phyloP scores from a whole-genome alignment of 2,329 filamentous ascomycete species.

The Phyllosticta citrichinensis region DNA sequence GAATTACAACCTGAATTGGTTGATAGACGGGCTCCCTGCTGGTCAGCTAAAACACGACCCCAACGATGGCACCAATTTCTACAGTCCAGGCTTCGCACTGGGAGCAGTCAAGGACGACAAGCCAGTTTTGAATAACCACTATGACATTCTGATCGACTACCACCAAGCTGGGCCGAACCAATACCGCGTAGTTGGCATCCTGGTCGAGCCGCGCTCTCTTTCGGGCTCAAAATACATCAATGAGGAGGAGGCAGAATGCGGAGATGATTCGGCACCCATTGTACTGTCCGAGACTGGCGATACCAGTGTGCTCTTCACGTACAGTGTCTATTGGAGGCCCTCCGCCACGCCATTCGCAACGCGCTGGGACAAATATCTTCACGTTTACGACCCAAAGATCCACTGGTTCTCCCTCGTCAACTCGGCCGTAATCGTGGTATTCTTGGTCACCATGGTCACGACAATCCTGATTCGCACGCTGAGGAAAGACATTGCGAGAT shows the following conservation, averaged over 20 bases:
- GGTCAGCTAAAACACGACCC: slow-evolving; percentile 74
- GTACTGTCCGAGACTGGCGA: slow-evolving; percentile 53
- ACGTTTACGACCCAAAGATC: slow-evolving; percentile 95
- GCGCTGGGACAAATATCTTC: slow-evolving; percentile 96
- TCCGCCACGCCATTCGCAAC: slow-evolving; percentile 89
- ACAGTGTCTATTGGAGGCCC: slow-evolving; percentile 80
- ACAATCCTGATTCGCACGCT: slow-evolving; percentile 84
- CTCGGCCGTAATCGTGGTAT: slow-evolving; percentile 87
- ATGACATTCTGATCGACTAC: slow-evolving; percentile 88
- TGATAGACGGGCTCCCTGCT: slow-evolving; percentile 87
- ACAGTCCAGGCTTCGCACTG: slow-evolving; percentile 83
- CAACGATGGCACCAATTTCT: slow-evolving; percentile 67
- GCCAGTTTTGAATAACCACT: slow-evolving; percentile 80
- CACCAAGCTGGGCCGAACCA: slow-evolving; percentile 65
- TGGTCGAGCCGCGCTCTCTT: slow-evolving; percentile 72
- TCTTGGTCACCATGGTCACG: slow-evolving; percentile 81
- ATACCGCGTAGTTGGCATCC: slow-evolving; percentile 82
- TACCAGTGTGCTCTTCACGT: slow-evolving; percentile 73
- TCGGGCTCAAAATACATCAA: slow-evolving; percentile 46
- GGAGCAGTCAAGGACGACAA: slow-evolving; percentile 41
- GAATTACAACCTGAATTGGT: slow-evolving; percentile 89
- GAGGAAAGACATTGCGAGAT: slow-evolving; percentile 89
- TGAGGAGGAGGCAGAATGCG: slow-evolving; percentile 53
- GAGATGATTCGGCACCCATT: slow-evolving; percentile 42
- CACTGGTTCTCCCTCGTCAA: slow-evolving; percentile 99